Evolutionary conservation across 2,329 filamentous ascomycete species (phyloP), one percentile per base, ranked within the genome.

Genomic region (Cercospora sp.): DNA sequence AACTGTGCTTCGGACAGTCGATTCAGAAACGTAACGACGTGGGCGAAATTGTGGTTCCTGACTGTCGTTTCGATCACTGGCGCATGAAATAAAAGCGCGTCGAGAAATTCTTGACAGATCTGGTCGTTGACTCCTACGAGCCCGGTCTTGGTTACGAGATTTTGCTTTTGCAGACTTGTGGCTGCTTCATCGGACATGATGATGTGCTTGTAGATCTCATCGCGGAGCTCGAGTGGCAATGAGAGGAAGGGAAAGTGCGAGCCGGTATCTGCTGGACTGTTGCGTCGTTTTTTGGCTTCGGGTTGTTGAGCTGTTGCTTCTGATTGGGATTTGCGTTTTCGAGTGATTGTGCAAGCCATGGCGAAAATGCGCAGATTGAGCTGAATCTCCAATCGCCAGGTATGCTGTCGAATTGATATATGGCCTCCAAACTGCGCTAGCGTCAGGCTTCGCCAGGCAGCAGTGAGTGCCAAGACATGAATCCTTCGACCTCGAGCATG

Each of bases 211-310:
- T 80, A 80, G 65, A 80, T 76, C 76, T 77, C 74, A 68, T 80
- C 77, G n/a, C 79, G 76, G 26, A 80, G 73, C 69, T 80, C 79
- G 53, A 77, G 73, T 12, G 79, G 79, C 12, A 80, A 73, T 7
- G 66, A 60, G 12, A 80, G 70, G 61, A 80, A 78, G 7, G 76
- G 74, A 59, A 77, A 77, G 6, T 26, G 49, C 0, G 34, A 34
- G 9, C 13, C 40, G 45, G 49, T 16, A 16, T 26, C 5, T 21
- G 12, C 5, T 8, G 49, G 6, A 26, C 5, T 55, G 7, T 16
- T 16, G 24, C 49, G 9, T n/a, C 10, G 24, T 30, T 16, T 55
- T 30, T 30, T 55, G 24, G 49, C 24, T n/a, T 28, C 2, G 24
- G 1, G 24, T 16, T 28, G 49, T 16, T 3, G 24, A 55, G 49